Evolutionary conservation across 768 basidiomycete genomes (phyloP).

Genomic region (Rhizopogon salebrosus): DNA sequence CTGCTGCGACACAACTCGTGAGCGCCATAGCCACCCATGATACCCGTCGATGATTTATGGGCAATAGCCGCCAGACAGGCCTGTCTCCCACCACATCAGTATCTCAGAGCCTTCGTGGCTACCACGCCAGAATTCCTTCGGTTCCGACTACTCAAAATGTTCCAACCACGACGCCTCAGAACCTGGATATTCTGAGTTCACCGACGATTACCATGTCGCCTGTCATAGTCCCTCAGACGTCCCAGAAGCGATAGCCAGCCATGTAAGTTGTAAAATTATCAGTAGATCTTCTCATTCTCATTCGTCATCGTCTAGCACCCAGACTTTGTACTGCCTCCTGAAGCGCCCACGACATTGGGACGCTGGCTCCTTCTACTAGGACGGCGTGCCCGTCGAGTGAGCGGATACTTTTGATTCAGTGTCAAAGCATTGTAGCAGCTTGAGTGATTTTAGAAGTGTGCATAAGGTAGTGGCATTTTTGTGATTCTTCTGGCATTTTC

Average conservation of each 20-base stretch:
- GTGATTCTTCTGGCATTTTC: background rate
- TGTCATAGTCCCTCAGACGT: background rate
- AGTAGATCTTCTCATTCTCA: background rate
- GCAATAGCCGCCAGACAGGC: background rate
- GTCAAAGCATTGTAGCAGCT: too few relatives aligned
- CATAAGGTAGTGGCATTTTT: background rate
- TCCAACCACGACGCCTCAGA: background rate
- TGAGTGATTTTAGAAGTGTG: background rate
- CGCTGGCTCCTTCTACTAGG: background rate
- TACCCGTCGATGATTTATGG: background rate
- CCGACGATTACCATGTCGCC: background rate
- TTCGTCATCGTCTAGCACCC: background rate
- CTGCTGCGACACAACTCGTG: conserved; percentile 2
- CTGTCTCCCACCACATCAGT: background rate
- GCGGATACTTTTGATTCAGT: background rate
- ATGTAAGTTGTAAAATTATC: background rate
- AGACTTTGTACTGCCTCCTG: background rate
- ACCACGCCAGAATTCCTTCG: conserved; percentile 1
- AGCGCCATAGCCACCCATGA: background rate
- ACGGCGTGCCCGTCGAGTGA: background rate
- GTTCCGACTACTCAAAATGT: background rate
- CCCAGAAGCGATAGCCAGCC: background rate
- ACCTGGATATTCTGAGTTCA: too few relatives aligned
- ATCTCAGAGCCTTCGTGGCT: conserved; percentile 1
- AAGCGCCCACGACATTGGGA: background rate